Conservation (phyloP, 2,329 filamentous ascomycete species). For the Aureobasidium sp. region DNA sequence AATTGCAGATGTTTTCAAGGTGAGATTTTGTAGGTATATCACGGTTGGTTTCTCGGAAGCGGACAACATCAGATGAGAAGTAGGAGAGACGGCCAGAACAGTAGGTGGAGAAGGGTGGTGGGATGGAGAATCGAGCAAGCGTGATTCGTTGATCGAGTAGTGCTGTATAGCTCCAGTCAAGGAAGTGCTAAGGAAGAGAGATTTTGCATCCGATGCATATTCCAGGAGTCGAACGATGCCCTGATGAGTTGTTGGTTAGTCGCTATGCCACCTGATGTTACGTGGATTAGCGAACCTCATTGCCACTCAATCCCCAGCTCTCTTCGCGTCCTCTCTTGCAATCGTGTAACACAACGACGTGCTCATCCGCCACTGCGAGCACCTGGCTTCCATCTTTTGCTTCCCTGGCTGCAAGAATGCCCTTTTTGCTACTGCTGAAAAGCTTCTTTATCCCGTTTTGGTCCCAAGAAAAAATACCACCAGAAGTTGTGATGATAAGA, state of each 20-base stretch:
- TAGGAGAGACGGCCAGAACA: slow-evolving; percentile 49
- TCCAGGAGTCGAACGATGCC: slow-evolving; percentile 49
- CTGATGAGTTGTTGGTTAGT: slow-evolving; percentile 23
- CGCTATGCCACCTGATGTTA: too few relatives aligned
- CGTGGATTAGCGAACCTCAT: slow-evolving; percentile 35
- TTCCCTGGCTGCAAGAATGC: slow-evolving; percentile 51
- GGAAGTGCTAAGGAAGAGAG: slow-evolving; percentile 53
- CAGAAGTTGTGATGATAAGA: slow-evolving; percentile 51
- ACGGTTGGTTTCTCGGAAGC: slow-evolving; percentile 50
- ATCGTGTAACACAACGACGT: slow-evolving; percentile 53
- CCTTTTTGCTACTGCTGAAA: slow-evolving; percentile 47
- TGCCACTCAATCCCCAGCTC: slow-evolving; percentile 50
- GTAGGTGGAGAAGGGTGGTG: slow-evolving; percentile 50
- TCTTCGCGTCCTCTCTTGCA: slow-evolving; percentile 41
- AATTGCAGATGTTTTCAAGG: slow-evolving; percentile 37
- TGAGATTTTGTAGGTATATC: slow-evolving; percentile 48
- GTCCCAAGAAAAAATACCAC: slow-evolving; percentile 44
- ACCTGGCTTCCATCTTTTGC: slow-evolving; percentile 48
- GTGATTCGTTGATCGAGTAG: slow-evolving; percentile 45
- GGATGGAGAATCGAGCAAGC: slow-evolving; percentile 42
- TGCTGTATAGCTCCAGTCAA: slow-evolving; percentile 51
- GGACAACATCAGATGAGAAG: slow-evolving; percentile 48
- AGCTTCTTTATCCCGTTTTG: slow-evolving; percentile 37
- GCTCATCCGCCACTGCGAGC: slow-evolving; percentile 55
- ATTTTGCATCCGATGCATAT: slow-evolving; percentile 49